Base-by-base conservation (phyloP, 148 eudicot species). In the Rhododendron molle region DNA sequence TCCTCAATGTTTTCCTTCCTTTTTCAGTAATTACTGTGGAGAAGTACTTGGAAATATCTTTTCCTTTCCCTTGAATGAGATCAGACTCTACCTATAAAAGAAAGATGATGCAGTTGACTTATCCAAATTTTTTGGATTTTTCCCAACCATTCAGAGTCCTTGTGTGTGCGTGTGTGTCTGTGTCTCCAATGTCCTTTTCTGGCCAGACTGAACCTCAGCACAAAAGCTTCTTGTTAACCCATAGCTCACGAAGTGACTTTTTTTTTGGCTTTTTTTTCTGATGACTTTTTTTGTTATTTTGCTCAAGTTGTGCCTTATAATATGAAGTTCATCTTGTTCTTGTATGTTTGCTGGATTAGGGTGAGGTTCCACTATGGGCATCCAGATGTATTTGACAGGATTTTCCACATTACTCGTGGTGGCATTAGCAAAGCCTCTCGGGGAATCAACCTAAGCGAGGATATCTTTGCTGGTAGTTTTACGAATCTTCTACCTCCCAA, bases 291-390 rank as follows among this genome's bases (percentile, higher is more conserved):
- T 74, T 14, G 20, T 4, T 74, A 36, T 74, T 36, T 74, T 69
- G 34, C 78, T 74, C 21, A 74, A 74, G 23, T 74, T 36, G 46
- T 3, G 14, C 78, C 44, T 36, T 18, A 36, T 36, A 36, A 72
- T 74, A 20, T 38, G 78, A 38, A 36, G 20, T 74, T 74, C 26
- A 36, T 74, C 46, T 36, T 18, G 26, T 74, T 74, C 47, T 74
- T 38, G 23, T 34, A 18, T 74, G 21, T 74, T 74, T 34, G 12
- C 47, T 76, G 40, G 28, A 88, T 80, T 90, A 93, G 93, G 90
- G 94, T 93, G 56, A 91, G 96, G 52, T 92, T 93, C 88, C 96
- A 93, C 88, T 93, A 93, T 58, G 96, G 96, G 47, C 96, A 93
- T 90, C 96, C 96, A 21, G 96, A 93, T 90, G 91, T 93, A 54